A percentile compares a stretch with the other conserved stretches of the same genome.
Evolutionary conservation across 345 rosid species (phyloP).

Genomic region (Salix udensis): DNA sequence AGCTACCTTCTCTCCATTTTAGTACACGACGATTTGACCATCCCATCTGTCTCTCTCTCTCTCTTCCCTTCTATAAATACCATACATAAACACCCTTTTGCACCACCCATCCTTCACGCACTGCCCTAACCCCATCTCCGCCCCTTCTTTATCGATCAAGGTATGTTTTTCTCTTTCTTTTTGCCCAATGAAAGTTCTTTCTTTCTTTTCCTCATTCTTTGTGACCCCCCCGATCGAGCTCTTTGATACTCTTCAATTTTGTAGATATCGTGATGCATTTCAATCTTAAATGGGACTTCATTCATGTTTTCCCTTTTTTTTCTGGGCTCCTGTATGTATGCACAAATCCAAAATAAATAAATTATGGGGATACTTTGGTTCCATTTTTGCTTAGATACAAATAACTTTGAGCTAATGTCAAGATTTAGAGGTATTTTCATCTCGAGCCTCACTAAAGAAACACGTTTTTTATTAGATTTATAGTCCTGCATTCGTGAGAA

Average conservation of each 20-base stretch:
- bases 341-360: neutral
- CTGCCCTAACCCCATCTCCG: neutral
- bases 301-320: neutral
- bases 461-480: neutral
- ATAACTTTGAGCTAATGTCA: neutral
- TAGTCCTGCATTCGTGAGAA: neutral
- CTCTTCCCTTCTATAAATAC: neutral
- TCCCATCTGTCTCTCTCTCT: neutral
- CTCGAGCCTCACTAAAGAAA: neutral
- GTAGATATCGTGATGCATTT: constrained; percentile 3
- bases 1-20: constrained; percentile 17
- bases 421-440: neutral
- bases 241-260: neutral
- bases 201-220: neutral
- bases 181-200: neutral
- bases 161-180: constrained; percentile 5
- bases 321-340: constrained; percentile 14
- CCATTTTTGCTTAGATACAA: neutral
- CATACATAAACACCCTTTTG: neutral
- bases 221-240: neutral
- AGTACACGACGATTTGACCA: constrained; percentile 30
- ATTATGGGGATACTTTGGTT: neutral
- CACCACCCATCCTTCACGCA: neutral
- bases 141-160: constrained; percentile 21
- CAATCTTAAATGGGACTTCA: neutral